phyloP scores from a whole-genome alignment of 2,329 filamentous ascomycete genomes.

The Pyricularia pennisetigena region DNA sequence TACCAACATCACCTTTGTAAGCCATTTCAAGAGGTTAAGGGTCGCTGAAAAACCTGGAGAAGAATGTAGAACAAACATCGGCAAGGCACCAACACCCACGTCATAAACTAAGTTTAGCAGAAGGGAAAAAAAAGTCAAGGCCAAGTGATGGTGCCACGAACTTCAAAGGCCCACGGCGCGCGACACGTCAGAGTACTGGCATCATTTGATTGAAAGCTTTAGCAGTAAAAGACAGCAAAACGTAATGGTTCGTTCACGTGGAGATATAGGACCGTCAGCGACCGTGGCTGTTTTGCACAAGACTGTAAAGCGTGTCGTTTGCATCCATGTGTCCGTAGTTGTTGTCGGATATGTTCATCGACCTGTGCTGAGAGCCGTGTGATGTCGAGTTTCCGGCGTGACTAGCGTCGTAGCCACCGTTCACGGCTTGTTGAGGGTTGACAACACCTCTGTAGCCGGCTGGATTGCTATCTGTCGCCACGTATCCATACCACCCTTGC shows the following conservation, averaged over 20 bases:
- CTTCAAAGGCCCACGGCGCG: not conserved
- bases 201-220: not conserved
- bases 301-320: slow-evolving; percentile 15
- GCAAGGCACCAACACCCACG: not conserved
- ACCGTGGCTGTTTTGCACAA: slow-evolving; percentile 10
- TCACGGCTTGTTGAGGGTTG: slow-evolving; percentile 4
- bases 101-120: not conserved
- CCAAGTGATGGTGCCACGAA: not conserved
- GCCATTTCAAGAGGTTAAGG: not conserved
- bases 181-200: not conserved
- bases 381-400: slow-evolving; percentile 5
- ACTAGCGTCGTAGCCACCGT: slow-evolving; percentile 8
- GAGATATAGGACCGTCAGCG: not conserved
- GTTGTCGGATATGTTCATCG: slow-evolving; percentile 16
- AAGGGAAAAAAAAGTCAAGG: not conserved
- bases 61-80: not conserved
- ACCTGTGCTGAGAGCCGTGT: slow-evolving; percentile 13
- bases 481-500: slow-evolving; percentile 24
- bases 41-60: not conserved
- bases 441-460: slow-evolving; percentile 13
- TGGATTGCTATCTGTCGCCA: slow-evolving; percentile 12
- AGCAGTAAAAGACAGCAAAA: not conserved
- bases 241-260: not conserved
- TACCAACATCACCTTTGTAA: not conserved
- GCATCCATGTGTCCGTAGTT: slow-evolving; percentile 16